Base-by-base conservation (phyloP, 176 grass and related monocot genomes). In the Juncus inflexus region DNA sequence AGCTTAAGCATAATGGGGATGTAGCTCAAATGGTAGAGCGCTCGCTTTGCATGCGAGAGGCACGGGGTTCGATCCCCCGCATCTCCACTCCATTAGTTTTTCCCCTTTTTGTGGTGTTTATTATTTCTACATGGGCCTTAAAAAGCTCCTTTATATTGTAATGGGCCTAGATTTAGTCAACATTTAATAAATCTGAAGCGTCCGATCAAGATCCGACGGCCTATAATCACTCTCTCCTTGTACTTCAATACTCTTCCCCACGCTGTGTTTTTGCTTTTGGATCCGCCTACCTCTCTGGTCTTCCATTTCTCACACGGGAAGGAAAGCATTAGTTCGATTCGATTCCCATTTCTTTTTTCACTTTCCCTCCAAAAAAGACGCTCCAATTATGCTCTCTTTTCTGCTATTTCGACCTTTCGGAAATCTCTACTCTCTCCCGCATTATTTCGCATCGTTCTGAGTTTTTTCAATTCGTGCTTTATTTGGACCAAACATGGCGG, bases 1-100 rank as follows among this genome's bases (percentile, higher is more conserved):
- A 28, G 19, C 19, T 28, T 28, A 28, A 28, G 1, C 19, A 1
- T 5, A 4, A 54, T 4, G 85, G 85, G 90, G 90, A 86, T 83
- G 87, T 96, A 91, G 84, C 87, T 96, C 92, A 96, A 81, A 96
- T 96, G 85, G 92, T 97, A 97, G 87, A 97, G 88, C 88, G 85
- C 92, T 97, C 88, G 87, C 86, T 95, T 95, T 83, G 90, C 90
- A 95, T 95, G 90, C 86, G 83, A 95, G 86, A 95, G 86, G 90
- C 90, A 86, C 90, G 83, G 86, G 77, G 86, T 90, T 90, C 83
- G 86, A 90, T 95, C 89, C 77, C 90, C 90, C 80, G 83, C 83
- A 79, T 84, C 84, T 92, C 81, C 84, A 86, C 7, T 28, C 19
- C 19, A 28, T 1, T 28, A 28, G 19, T 36, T 55, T 56, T 70